Base-by-base conservation (phyloP, 2,329 filamentous ascomycete species). In the Trichoderma sp. region DNA sequence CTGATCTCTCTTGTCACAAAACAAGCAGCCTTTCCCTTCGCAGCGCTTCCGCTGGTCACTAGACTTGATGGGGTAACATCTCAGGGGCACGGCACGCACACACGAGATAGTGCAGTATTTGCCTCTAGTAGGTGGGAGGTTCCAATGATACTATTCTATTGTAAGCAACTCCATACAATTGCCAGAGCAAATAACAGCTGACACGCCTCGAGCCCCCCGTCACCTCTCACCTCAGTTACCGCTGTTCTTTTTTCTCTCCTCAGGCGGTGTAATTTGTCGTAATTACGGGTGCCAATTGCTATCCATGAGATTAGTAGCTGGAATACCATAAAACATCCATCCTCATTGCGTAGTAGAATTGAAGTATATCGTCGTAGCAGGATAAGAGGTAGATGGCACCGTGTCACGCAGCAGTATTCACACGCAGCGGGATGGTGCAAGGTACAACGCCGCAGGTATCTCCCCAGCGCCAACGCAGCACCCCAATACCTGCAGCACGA, bases 31-130 rank as follows among this genome's bases (percentile, higher is more conserved):
- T 69, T 69, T 61, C 36, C 39, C 32, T 51, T 51, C 39, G 36
- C 36, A 69, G 66, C 56, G 66, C 66, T 69, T 60, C 66, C 57
- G 66, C 66, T 34, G 21, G 28, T 51, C 36, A 21, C 69, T 71
- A 71, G 69, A 58, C 60, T 64, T 57, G 61, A 71, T 53, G 51
- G 51, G 61, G 69, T 51, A 71, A 64, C 66, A 62, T 70, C 66
- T 70, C 66, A 70, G 66, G 66, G 66, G 61, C 26, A 71, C 26
- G 43, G 57, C 58, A 62, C 64, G 51, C 64, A 62, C 67, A 36
- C 58, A 70, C 24, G 34, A 62, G 53, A 57, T 57, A 28, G 53
- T 62, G 34, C 58, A 32, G 57, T 34, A 53, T 53, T 53, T 21
- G 47, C 47, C 47, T 53, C 21, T 51, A 51, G 43, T 47, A 24